A percentile compares a stretch with the other conserved stretches of the same genome.
Conservation (phyloP, 768 basidiomycete species). For the Phlegmacium glaucopus region DNA sequence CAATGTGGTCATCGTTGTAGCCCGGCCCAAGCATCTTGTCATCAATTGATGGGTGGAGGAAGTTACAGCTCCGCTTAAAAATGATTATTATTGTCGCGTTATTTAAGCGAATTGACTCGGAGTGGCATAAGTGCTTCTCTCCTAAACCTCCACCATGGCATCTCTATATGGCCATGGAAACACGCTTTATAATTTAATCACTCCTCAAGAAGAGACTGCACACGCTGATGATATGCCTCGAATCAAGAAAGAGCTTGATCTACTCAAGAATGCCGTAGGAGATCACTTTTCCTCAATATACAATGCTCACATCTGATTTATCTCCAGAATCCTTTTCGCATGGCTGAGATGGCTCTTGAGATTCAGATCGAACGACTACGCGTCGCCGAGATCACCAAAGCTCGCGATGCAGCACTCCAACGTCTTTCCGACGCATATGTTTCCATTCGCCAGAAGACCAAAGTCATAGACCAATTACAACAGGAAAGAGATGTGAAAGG, state of each 20-base stretch:
- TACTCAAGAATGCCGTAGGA: constrained; percentile 20
- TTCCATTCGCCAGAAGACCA: constrained; percentile 59
- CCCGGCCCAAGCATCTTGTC: too few relatives aligned
- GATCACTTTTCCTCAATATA: background rate
- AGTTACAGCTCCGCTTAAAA: background rate
- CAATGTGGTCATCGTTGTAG: too few relatives aligned
- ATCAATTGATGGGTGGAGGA: too few relatives aligned
- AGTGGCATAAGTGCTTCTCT: background rate
- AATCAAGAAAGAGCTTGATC: constrained; percentile 19
- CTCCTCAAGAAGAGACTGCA: background rate
- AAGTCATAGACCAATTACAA: constrained; percentile 45
- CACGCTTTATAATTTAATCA: constrained; percentile 10
- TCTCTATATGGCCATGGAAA: constrained; percentile 7
- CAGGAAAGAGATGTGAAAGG: constrained; percentile 29
- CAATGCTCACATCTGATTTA: background rate
- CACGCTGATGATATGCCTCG: constrained; percentile 13
- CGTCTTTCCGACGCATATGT: constrained; percentile 57
- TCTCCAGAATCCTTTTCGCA: constrained; percentile 41
- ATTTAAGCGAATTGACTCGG: background rate
- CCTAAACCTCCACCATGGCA: constrained; percentile 14
- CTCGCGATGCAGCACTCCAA: constrained; percentile 59
- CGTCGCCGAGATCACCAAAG: constrained; percentile 54
- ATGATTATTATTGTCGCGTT: constrained; percentile 1
- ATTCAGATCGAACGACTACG: constrained; percentile 50
- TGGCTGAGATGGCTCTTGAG: constrained; percentile 52